Evolutionary conservation across 768 basidiomycete genomes (phyloP).

Genomic region (Pulveroboletus sp.): DNA sequence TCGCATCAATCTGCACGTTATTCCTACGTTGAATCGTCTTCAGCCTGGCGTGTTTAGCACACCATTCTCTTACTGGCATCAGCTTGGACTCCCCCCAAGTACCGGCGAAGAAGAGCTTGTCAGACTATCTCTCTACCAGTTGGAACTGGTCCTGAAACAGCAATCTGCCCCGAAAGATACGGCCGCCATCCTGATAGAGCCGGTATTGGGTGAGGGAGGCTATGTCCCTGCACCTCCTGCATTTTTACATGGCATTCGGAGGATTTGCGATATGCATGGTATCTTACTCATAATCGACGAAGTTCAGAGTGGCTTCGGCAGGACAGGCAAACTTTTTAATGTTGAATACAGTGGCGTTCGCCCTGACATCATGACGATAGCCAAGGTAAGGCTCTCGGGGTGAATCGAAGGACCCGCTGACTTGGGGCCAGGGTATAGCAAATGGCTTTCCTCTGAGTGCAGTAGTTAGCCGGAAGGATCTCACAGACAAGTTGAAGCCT

Average conservation of each 20-base stretch:
- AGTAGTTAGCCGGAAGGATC: conserved; percentile 72
- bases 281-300: conserved; percentile 85
- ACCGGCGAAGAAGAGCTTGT: conserved; percentile 58
- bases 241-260: conserved; percentile 76
- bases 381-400: conserved; percentile 56
- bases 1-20: background rate
- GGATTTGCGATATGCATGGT: conserved; percentile 81
- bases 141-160: conserved; percentile 75
- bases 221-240: conserved; percentile 84
- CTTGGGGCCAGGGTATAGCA: conserved; percentile 57
- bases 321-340: conserved; percentile 82
- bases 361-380: conserved; percentile 86
- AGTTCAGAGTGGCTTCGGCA: conserved; percentile 86
- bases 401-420: conserved; percentile 5
- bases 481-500: conserved; percentile 73
- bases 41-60: conserved; percentile 81
- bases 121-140: conserved; percentile 66
- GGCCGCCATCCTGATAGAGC: conserved; percentile 91
- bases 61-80: conserved; percentile 94
- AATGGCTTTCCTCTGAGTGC: conserved; percentile 94
- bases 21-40: background rate
- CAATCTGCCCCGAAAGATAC: conserved; percentile 82
- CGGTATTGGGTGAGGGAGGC: conserved; percentile 92
- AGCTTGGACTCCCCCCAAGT: conserved; percentile 53
- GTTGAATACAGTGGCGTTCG: conserved; percentile 78